Conservation (phyloP, 345 rosid species). For the Acer campestre region DNA sequence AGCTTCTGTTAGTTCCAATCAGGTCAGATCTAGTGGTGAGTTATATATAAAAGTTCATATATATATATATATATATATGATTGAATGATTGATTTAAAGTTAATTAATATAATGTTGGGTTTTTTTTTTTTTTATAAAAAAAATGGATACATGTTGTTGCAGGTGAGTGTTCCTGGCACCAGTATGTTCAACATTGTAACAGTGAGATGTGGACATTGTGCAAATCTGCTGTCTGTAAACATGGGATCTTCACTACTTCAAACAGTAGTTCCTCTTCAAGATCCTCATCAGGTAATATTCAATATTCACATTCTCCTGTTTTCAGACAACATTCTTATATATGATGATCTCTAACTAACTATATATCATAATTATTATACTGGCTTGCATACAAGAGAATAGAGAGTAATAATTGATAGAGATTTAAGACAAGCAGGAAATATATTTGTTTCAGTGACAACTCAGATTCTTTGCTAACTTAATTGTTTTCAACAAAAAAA, state of each 20-base stretch:
- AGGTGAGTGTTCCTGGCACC: slow-evolving; percentile 91
- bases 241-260: slow-evolving; percentile 70
- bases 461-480: no score
- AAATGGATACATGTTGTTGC: slow-evolving; percentile 18
- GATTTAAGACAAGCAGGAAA: slow-evolving; percentile 9
- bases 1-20: neutral
- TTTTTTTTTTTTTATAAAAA: neutral
- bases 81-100: neutral
- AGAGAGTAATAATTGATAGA: neutral
- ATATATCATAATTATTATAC: no score
- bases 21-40: neutral
- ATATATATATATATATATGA: neutral
- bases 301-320: slow-evolving; percentile 8
- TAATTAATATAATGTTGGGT: neutral
- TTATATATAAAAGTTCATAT: no score
- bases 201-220: slow-evolving; percentile 94
- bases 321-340: slow-evolving; percentile 10
- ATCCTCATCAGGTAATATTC: slow-evolving; percentile 55
- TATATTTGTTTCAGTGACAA: slow-evolving; percentile 18
- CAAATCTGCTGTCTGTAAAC: slow-evolving; percentile 82
- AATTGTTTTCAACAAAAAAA: no score
- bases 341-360: no score
- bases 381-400: no score
- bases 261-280: slow-evolving; percentile 50
- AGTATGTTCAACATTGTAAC: slow-evolving; percentile 74